Base-by-base conservation (phyloP, 1,284 basidiomycete species). In the Cryptococcus sp. region DNA sequence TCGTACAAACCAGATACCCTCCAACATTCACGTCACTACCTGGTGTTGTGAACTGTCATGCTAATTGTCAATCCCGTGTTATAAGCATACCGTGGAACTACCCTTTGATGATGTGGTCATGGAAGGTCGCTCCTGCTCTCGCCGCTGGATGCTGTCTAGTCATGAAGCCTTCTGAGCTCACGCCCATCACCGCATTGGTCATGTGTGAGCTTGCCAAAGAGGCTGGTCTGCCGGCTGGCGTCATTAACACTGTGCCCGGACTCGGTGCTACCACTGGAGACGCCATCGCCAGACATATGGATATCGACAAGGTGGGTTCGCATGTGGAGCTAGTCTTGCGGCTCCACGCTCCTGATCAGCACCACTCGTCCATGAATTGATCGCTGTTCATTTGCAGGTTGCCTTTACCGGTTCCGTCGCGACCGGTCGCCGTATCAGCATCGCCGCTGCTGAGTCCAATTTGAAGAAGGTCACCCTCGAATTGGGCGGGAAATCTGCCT, bases 51-150 rank as follows among this genome's bases (percentile, higher is more conserved):
- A 8, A 35, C 31, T 10, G 13, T 35, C 35, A 23, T n/a, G 39
- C 50, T 54, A 44, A 49, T 35, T 61, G 50, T 11, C 53, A 60
- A 31, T 47, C 38, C 49, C 49, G 7, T 53, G 23, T 50, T 57
- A 25, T 69, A 91, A 91, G 31, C 39, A 56, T 65, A 31, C 60
- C 64, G 10, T 62, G 59, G 58, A 66, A 61, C 56, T 57, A 52
- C 22, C 60, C 60, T 16, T 88, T 95, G 74, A 85, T 85, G 67
- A 93, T 94, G 91, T 91, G 90, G 87, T 82, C 88, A 10, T 94
- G 92, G 91, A 94, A 94, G 80, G 84, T 93, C 53, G 91, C 87
- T 10, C 93, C 93, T 27, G 93, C 93, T 4, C 84, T 95, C 53
- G 91, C 93, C 7, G 87, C 86, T 45, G 76, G 75, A 23, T 75